Evolutionary conservation across 2,329 filamentous ascomycete genomes (phyloP), one percentile per base, ranked within the genome.

Genomic region (Sclerotinia borealis): DNA sequence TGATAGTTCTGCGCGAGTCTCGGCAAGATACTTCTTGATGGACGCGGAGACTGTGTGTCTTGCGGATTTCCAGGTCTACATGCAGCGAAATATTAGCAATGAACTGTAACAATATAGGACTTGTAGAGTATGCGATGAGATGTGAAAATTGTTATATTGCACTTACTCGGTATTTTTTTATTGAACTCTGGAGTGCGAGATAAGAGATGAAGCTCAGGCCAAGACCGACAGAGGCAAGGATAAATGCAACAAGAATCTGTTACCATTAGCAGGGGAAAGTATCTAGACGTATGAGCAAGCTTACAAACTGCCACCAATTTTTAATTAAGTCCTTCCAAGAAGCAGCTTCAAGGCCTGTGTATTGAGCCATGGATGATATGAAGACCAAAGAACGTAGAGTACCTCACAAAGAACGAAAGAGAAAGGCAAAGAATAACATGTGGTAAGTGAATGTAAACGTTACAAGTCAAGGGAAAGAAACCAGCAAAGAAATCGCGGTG

Each of bases 301-400:
- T 62, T 66, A 72, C 70, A 61, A 68, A 69, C 52, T 70, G 68
- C 69, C 68, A 72, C 70, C 70, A 72, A 59, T 67, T 25, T 63
- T 66, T 65, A 52, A 68, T 60, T 39, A 72, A 58, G 34, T 67
- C 52, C 62, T 64, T 55, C 66, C 66, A 68, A 50, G 65, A 62
- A 60, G 59, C 65, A 56, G 68, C 69, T 61, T 71, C 60, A 56
- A 72, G 65, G 66, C 69, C 67, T 48, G 67, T 66, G 39, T 68
- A 68, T 37, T 64, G 45, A 64, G 69, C 67, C 70, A 71, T 72
- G 25, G 29, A 22, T 62, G 43, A 36, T 55, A 55, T 63, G 56
- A 29, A 58, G 31, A 37, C 22, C 31, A 34, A 56, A 58, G 51
- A 58, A 58, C 29, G n/a, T 56, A 47, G 43, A 47, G 39, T 25